Evolutionary conservation across 78 protist species (phyloP), one percentile per base, ranked within the genome.

Genomic region (Dictyostelium brefeldianum): DNA sequence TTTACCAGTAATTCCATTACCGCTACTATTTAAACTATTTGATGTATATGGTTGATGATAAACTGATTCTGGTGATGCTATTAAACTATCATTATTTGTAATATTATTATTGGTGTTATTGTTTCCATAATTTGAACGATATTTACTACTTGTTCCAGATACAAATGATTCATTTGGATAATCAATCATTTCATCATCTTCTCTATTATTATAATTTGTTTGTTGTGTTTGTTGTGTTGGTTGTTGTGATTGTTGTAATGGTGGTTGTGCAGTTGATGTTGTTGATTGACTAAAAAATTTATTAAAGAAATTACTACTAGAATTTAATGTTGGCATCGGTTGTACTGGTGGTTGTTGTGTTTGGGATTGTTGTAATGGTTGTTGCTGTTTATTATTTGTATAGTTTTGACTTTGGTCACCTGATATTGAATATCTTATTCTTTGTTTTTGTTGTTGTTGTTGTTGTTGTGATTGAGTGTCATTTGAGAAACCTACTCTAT

Each of bases 111-210:
- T 57, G 20, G 17, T 56, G 20, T 56, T 56, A 56, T 56, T 20
- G 56, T 74, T 50, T 9, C 25, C 22, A 46, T 11, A 14, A 9
- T 20, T 46, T 4, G 17, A 3, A 17, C 53, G n/a, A 15, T 25
- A 75, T 50, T 50, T 75, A 27, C 81, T 78, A 27, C 67, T 78
- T 3, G 54, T 53, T n/a, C 15, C 46, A 18, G 85, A 80, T 4
- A 59, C 2, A 12, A 43, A 75, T 56, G 92, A 84, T 43, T 59
- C 73, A 77, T 85, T 85, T 71, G 78, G 57, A 71, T 71, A 71
- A 18, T 71, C 78, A 4, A 71, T 71, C 78, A 71, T 71, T 43
- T 71, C 78, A 71, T 71, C 25, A 71, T 71, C 78, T 43, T 29
- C 27, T 43, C 41, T 67, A 67, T 67, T 31, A 31, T 67, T 67